Evolutionary conservation across 75 land plant genomes (phyloP).

Genomic region (Pseudotsuga menziesii): DNA sequence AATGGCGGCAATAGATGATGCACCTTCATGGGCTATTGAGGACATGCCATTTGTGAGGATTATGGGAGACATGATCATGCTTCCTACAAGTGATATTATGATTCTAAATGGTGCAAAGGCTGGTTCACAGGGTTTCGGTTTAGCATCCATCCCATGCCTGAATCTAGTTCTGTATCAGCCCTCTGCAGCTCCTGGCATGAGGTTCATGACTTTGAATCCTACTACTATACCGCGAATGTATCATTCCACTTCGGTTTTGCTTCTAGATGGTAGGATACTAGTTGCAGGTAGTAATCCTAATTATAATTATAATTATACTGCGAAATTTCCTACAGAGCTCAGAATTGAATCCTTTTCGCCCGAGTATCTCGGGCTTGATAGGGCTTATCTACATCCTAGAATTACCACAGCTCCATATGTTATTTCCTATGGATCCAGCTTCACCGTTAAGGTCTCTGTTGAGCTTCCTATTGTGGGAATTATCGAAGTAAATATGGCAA

Average conservation of each 20-base stretch:
- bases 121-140: constrained; percentile 70
- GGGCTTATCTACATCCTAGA: constrained; percentile 45
- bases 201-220: constrained; percentile 66
- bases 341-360: constrained; percentile 85
- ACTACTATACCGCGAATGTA: constrained; percentile 64
- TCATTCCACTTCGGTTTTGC: constrained; percentile 72
- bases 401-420: constrained; percentile 33
- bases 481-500: constrained; percentile 56
- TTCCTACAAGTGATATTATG: constrained; percentile 64
- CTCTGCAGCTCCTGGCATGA: constrained; percentile 33
- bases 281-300: constrained; percentile 75
- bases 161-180: constrained; percentile 72
- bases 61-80: constrained; percentile 88
- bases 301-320: constrained; percentile 44
- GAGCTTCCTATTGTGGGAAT: constrained; percentile 51
- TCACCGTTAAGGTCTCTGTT: constrained; percentile 34
- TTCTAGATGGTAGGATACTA: constrained; percentile 71
- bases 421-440: constrained; percentile 46
- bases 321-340: constrained; percentile 69
- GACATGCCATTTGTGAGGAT: constrained; percentile 67
- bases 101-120: constrained; percentile 72
- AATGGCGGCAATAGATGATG: constrained; percentile 43
- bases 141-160: constrained; percentile 52
- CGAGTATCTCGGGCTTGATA: constrained; percentile 51
- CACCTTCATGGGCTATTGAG: constrained; percentile 64